Conservation (phyloP, 1,139 yeast species). For the Wickerhamiella infanticola region DNA sequence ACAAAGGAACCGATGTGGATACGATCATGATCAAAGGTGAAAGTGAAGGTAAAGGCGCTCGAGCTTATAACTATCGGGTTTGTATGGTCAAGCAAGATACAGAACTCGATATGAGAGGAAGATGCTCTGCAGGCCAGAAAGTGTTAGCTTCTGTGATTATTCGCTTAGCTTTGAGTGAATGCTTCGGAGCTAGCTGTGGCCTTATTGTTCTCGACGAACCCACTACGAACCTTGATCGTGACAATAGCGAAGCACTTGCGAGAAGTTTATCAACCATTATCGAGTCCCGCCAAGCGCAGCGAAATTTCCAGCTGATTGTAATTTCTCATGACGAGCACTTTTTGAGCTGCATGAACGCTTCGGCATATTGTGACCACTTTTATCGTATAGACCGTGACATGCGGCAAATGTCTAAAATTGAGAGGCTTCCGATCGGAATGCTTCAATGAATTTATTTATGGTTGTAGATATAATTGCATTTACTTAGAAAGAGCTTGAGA, state of each 20-base stretch:
- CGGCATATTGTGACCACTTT: slow-evolving; percentile 76
- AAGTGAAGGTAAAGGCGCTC: slow-evolving; percentile 36
- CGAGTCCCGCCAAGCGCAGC: slow-evolving; percentile 56
- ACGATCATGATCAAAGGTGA: slow-evolving; percentile 78
- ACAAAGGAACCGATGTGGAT: slow-evolving; percentile 91
- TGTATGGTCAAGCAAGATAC: slow-evolving; percentile 88
- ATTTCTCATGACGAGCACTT: slow-evolving; percentile 95
- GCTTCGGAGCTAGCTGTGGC: slow-evolving; percentile 91
- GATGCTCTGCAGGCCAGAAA: slow-evolving; percentile 97
- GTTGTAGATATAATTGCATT: too few species aligned
- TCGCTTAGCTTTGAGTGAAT: slow-evolving; percentile 83
- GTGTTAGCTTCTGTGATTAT: slow-evolving; percentile 87
- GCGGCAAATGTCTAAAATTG: slow-evolving; percentile 62
- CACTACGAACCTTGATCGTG: slow-evolving; percentile 85
- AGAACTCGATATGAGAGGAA: slow-evolving; percentile 93
- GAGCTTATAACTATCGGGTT: slow-evolving; percentile 80
- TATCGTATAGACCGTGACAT: slow-evolving; percentile 70
- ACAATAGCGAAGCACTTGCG: slow-evolving; percentile 79
- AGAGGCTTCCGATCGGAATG: slow-evolving; percentile 21
- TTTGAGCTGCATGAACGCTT: slow-evolving; percentile 69
- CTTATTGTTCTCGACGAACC: slow-evolving; percentile 96
- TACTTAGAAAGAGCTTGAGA: slow-evolving; percentile 9
- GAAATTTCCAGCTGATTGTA: slow-evolving; percentile 83
- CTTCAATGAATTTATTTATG: neutral
- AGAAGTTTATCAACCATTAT: slow-evolving; percentile 63